Evolutionary conservation across 1,284 basidiomycete genomes (phyloP).

Genomic region (Ceratobasidium sp.): DNA sequence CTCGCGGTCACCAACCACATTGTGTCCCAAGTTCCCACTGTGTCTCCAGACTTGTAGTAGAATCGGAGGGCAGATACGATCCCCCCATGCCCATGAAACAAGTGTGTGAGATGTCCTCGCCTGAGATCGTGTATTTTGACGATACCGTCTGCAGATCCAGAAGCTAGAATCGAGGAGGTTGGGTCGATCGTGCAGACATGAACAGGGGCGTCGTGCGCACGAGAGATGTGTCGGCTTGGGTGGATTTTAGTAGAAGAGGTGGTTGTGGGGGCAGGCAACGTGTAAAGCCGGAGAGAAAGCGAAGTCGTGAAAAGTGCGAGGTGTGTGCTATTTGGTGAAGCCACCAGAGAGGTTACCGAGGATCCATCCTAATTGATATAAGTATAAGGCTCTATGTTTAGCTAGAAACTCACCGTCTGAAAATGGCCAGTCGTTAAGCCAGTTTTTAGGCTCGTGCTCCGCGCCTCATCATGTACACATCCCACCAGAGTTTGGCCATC

Average conservation of each 20-base stretch:
- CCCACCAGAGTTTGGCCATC: slow-evolving; percentile 88
- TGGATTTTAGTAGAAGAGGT: slow-evolving; percentile 67
- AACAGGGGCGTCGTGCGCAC: slow-evolving; percentile 92
- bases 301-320: slow-evolving; percentile 78
- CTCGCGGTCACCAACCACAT: slow-evolving; percentile 82
- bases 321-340: slow-evolving; percentile 47
- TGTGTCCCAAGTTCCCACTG: slow-evolving; percentile 48
- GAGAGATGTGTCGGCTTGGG: slow-evolving; percentile 75
- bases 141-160: slow-evolving; percentile 93
- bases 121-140: slow-evolving; percentile 97
- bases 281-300: slow-evolving; percentile 65
- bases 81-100: slow-evolving; percentile 96
- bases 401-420: slow-evolving; percentile 73
- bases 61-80: slow-evolving; percentile 92
- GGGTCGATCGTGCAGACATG: slow-evolving; percentile 88
- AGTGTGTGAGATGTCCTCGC: slow-evolving; percentile 91
- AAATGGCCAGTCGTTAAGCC: slow-evolving; percentile 85
- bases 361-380: slow-evolving; percentile 62
- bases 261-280: slow-evolving; percentile 44
- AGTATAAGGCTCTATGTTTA: slow-evolving; percentile 8
- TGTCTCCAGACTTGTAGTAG: slow-evolving; percentile 67
- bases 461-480: slow-evolving; percentile 86
- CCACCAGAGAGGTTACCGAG: slow-evolving; percentile 63
- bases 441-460: slow-evolving; percentile 82
- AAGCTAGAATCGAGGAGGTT: slow-evolving; percentile 92